Evolutionary conservation across 108 stramenopile genomes (phyloP).

Genomic region (Pelagomonas calceolata): DNA sequence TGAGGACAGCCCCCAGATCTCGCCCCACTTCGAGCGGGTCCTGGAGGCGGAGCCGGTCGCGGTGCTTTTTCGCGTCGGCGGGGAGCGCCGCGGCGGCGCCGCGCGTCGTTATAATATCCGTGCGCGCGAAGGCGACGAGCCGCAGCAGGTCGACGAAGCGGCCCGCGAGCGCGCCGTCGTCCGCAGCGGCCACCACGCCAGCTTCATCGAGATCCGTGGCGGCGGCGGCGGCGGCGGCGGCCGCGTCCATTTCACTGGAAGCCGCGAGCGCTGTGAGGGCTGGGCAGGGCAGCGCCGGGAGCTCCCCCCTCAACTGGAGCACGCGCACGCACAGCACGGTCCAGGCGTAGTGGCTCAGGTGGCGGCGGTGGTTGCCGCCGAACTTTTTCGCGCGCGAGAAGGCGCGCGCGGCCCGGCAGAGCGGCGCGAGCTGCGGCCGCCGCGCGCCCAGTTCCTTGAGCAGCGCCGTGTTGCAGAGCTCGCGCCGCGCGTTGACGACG

Average conservation of each 20-base stretch:
- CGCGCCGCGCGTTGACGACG: background rate
- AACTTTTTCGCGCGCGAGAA: background rate
- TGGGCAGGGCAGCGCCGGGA: background rate
- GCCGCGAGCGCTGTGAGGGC: background rate
- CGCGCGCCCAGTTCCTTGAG: background rate
- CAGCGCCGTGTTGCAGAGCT: background rate
- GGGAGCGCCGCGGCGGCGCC: background rate
- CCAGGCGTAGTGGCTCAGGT: background rate
- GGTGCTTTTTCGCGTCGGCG: background rate
- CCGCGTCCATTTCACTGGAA: background rate
- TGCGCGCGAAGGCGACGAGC: background rate
- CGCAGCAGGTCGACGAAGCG: background rate
- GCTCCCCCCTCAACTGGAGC: background rate
- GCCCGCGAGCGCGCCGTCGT: background rate
- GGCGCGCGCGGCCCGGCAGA: background rate
- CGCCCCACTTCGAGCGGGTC: background rate
- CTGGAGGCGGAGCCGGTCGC: background rate
- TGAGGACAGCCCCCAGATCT: background rate
- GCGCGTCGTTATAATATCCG: background rate
- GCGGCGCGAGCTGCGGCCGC: background rate
- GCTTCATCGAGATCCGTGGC: background rate
- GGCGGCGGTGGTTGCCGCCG: background rate
- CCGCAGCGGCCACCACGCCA: background rate
- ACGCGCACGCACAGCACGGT: background rate
- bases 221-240: background rate